Base-by-base conservation (phyloP, 1,284 basidiomycete genomes). In the Mycosarcoma mackinlayi region DNA sequence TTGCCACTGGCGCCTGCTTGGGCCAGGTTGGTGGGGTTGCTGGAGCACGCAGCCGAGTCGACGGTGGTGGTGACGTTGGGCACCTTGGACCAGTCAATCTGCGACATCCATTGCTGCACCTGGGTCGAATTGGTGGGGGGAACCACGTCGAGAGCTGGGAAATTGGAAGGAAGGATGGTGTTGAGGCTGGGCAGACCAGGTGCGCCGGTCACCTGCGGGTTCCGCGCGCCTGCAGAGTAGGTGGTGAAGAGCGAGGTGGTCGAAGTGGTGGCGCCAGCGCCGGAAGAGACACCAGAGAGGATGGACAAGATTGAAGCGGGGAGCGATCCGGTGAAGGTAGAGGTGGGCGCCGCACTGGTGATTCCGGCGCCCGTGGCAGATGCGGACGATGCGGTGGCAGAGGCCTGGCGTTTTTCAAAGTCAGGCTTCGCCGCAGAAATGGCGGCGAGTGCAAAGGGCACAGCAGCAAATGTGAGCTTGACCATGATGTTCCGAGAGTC, bases 31-130 rank as follows among this genome's bases (percentile, higher is more conserved):
- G 81, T 85, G 0, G 87, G 84, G 77, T 91, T 90, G 38, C 87
- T 85, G 2, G 86, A 79, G 73, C 91, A 92, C 50, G 89, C 88
- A 72, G 88, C 89, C 16, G 84, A 76, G 19, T 85, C 83, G 45
- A 86, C 89, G 16, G 84, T 80, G 24, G 85, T 77, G 18, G 90
- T 88, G 38, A 91, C 80, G 70, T 88, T 79, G 8, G 92, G 92
- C 60, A 92, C 90, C 72, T 88, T 72, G 65, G 75, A 73, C 51
- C 86, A 86, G 9, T 92, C 86, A 41, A 92, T 85, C 23, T 89
- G 87, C 50, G 86, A 66, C 35, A 91, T 87, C 91, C 92, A 92
- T 77, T 86, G 85, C 79, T 90, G 85, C 7, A 92, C 91, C 78
- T 89, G 83, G 9, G 87, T 82, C 7, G 89, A 89, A 84, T 91